phyloP scores from a whole-genome alignment of 768 basidiomycete species.

The Hericium coralloides region DNA sequence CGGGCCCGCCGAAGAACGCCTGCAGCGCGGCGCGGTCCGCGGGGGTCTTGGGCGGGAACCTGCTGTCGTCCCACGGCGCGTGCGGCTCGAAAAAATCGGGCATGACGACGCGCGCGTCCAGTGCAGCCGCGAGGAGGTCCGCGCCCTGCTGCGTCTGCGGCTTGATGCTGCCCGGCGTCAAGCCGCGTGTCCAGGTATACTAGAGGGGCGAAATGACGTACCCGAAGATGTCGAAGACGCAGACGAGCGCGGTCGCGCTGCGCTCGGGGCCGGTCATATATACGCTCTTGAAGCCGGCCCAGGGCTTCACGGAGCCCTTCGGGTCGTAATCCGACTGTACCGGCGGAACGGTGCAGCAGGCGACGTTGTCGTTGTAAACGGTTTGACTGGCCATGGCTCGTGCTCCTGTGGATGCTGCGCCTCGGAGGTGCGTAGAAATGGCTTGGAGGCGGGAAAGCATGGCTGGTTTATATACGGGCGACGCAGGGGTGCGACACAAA shows the following conservation, averaged over 20 bases:
- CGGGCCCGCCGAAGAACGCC: slow-evolving; percentile 48
- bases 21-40: slow-evolving; percentile 43
- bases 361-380: slow-evolving; percentile 26
- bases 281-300: slow-evolving; percentile 37
- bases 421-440: neutral
- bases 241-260: slow-evolving; percentile 44
- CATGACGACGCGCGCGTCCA: slow-evolving; percentile 52
- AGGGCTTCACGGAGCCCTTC: slow-evolving; percentile 38
- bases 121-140: slow-evolving; percentile 35
- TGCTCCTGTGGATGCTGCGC: neutral
- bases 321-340: slow-evolving; percentile 44
- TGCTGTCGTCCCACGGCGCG: slow-evolving; percentile 36
- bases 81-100: slow-evolving; percentile 58
- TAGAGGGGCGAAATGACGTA: slow-evolving; percentile 12
- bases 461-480: no score
- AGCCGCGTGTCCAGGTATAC: neutral
- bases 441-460: neutral
- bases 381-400: neutral
- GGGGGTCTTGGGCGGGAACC: slow-evolving; percentile 46
- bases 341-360: slow-evolving; percentile 49
- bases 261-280: slow-evolving; percentile 3
- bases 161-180: slow-evolving; percentile 30
- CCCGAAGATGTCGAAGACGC: slow-evolving; percentile 60
- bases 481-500: no score
- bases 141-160: slow-evolving; percentile 60